Base-by-base conservation (phyloP, 2,329 filamentous ascomycete species). In the Neofusicoccum parvum region DNA sequence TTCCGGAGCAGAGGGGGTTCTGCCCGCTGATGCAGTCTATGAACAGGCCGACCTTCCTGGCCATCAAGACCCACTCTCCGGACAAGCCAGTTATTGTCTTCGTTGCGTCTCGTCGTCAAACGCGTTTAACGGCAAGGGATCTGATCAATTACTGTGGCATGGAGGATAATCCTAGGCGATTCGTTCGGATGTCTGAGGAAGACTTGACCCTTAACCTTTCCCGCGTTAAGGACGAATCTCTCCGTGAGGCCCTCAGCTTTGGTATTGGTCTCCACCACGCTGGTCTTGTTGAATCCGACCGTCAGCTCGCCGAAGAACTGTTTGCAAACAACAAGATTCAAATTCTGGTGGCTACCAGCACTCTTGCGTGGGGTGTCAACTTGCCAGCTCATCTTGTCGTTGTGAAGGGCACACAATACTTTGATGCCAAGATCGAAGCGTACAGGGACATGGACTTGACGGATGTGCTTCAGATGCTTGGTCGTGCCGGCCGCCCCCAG, bases 361-460 rank as follows among this genome's bases (percentile, higher is more conserved):
- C 96, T 0, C 86, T 99, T 32, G 95, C 95, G 0, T 99, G 95
- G 95, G 96, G 95, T 80, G 94, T 99, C 72, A 99, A 99, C 76
- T 82, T 99, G 72, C 96, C 96, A 0, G 95, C 96, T 1, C 96
- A 99, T 80, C 84, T 99, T 5, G 95, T 99, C 2, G 92, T 99
- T 1, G 96, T 99, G 67, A 99, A 99, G 78, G 95, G 95, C 63
- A 99, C 95, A 0, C 96, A 99, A 73, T 99, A 92, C 80, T 99
- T 96, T 75, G 95, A 99, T 72, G 95, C 95, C 45, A 99, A 99
- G 79, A 95, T 92, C 4, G 95, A 98, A 80, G 94, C 91, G 0
- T 99, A 99, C 80, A 95, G 92, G 75, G 96, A 99, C 77, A 99
- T 99, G 96, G 95, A 99, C 76, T 81, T 99, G 66, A 99, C 95